These are phyloP conservation scores for Panicum hallii DNA, from an alignment of 202 grass and related monocot genomes.

Conservation along the genomic window DNA sequence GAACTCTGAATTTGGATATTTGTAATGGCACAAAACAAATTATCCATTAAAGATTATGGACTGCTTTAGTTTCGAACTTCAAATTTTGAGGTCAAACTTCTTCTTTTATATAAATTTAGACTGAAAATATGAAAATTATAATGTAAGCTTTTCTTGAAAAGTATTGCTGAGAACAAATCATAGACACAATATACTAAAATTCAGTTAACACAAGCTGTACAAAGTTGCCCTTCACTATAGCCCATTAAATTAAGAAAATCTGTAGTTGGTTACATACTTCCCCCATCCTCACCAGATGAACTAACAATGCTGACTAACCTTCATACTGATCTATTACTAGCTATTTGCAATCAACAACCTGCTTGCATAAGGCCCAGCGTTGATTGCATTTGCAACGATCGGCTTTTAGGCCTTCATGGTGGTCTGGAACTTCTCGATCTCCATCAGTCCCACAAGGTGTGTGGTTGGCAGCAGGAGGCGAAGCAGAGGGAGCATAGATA, in stretches of 20 bases:
- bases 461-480: constrained; percentile 65
- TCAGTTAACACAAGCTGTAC: no score
- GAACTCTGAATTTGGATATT: no score
- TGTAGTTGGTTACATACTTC: background rate
- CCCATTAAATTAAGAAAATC: background rate
- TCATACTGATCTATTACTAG: background rate
- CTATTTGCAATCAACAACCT: background rate
- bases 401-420: constrained; percentile 39
- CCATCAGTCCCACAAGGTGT: constrained; percentile 64
- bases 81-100: no score
- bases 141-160: no score
- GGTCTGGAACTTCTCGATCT: constrained; percentile 68
- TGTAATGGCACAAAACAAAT: no score
- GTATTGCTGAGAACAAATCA: no score
- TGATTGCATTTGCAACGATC: background rate
- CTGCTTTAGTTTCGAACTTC: no score
- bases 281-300: background rate
- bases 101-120: no score
- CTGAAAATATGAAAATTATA: no score
- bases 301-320: background rate
- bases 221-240: no score
- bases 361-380: background rate
- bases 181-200: no score
- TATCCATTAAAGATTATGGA: no score
- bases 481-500: constrained; percentile 78